Percentiles rank a stretch among this genome's conserved stretches.
These are phyloP conservation scores for Phytophthora kernoviae DNA, from an alignment of 352 stramenopile species.

Conservation along the genomic window DNA sequence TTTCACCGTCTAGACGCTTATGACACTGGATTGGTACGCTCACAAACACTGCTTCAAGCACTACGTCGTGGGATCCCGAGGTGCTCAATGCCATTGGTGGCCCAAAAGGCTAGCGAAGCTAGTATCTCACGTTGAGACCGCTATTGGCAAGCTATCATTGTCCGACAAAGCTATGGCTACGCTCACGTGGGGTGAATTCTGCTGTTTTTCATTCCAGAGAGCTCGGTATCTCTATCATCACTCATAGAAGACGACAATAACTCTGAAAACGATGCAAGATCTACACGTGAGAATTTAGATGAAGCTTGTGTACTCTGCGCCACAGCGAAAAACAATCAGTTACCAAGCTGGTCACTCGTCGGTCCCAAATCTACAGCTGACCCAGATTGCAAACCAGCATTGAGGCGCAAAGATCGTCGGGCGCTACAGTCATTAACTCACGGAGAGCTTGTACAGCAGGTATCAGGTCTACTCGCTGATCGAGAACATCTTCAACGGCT, in stretches of 20 bases:
- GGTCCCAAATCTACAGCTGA: background rate
- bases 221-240: constrained; percentile 22
- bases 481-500: constrained; percentile 47
- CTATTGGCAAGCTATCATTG: constrained; percentile 32
- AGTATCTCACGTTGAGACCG: constrained; percentile 45
- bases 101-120: constrained; percentile 38
- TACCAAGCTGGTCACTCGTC: constrained; percentile 16
- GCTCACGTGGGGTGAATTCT: constrained; percentile 83
- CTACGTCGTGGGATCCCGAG: constrained; percentile 35
- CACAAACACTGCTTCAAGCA: constrained; percentile 37
- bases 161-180: constrained; percentile 17
- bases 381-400: constrained; percentile 3
- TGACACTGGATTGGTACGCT: constrained; percentile 53
- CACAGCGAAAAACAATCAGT: constrained; percentile 7
- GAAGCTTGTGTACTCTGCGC: constrained; percentile 17
- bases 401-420: constrained; percentile 14
- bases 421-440: constrained; percentile 35
- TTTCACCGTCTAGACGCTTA: constrained; percentile 78
- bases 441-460: constrained; percentile 49
- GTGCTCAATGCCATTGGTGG: constrained; percentile 45
- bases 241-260: constrained; percentile 7
- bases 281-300: background rate
- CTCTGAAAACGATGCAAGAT: background rate
- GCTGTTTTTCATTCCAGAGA: constrained; percentile 65
- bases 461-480: constrained; percentile 42